Base-by-base conservation (phyloP, 257 asterid species). In the Scutellaria minor region DNA sequence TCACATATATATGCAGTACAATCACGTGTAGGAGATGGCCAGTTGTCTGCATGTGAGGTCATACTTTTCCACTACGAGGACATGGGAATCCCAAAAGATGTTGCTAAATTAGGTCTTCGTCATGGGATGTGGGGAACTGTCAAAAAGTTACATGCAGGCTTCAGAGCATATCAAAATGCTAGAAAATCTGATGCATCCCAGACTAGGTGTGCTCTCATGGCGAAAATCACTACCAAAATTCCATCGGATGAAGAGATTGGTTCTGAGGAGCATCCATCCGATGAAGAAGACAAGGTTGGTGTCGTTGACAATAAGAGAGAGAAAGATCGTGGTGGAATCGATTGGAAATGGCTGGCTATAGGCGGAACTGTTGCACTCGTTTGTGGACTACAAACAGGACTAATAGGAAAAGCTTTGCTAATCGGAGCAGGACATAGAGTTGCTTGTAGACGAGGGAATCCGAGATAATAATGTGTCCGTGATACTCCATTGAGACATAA, bases 111-210 rank as follows among this genome's bases (percentile, higher is more conserved):
- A 50, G 97, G 97, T 5, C 93, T 94, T 45, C 97, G 98, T 18
- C 98, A 94, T 52, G 96, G 97, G 24, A 94, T 94, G 98, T 94
- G 98, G 98, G 97, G 97, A 74, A 91, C 98, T 6, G 98, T 94
- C 12, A 94, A 94, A 85, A 94, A 94, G 71, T 56, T 94, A 45
- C 96, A 94, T 60, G 68, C 80, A 7, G 98, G 98, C 76, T 88
- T 94, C 57, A 77, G 97, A 81, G 83, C 96, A 12, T 94, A 91
- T 77, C 96, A 91, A 70, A 76, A 76, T 52, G 77, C 89, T 50
- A 71, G 86, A 70, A 80, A 80, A 63, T 58, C 70, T 1, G 91
- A 86, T 56, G 61, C 86, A 10, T 40, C 86, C 37, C 77, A 77
- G 2, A 35, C 80, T 70, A 64, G 89, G 48, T 82, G 91, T 37